Conservation (phyloP, 768 basidiomycete species). For the Tubosaeta sp. region DNA sequence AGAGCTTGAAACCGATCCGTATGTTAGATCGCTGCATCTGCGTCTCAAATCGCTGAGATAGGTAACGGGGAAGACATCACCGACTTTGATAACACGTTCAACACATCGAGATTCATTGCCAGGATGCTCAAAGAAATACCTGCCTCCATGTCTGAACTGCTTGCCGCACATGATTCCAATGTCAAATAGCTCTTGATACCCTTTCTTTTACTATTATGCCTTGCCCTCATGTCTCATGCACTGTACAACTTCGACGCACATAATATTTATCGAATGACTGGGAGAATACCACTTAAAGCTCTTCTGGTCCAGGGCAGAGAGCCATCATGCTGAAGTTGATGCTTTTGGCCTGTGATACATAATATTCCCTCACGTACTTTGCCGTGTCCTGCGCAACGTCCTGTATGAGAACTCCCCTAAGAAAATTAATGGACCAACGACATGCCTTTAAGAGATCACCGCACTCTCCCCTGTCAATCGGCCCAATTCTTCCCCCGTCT, state of each 20-base stretch:
- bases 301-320: constrained; percentile 32
- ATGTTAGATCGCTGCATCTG: constrained; percentile 28
- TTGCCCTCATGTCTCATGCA: background rate
- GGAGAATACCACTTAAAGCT: constrained; percentile 6
- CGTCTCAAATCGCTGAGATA: constrained; percentile 31
- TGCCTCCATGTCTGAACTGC: constrained; percentile 27
- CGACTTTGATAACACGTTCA: constrained; percentile 29
- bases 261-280: background rate
- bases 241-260: constrained; percentile 2
- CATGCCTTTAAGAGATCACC: constrained; percentile 54
- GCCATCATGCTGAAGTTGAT: constrained; percentile 48
- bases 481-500: constrained; percentile 74
- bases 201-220: background rate
- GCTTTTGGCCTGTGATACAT: constrained; percentile 36
- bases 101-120: constrained; percentile 30
- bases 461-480: constrained; percentile 73
- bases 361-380: constrained; percentile 41
- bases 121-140: constrained; percentile 30
- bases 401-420: background rate
- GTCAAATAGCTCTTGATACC: background rate
- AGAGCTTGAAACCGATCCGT: background rate
- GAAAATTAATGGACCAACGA: background rate
- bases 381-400: constrained; percentile 39
- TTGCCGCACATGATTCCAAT: constrained; percentile 13
- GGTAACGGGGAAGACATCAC: constrained; percentile 33